Evolutionary conservation across 108 stramenopile genomes (phyloP), one percentile per base, ranked within the genome.

Genomic region (Cyclotella sp.): DNA sequence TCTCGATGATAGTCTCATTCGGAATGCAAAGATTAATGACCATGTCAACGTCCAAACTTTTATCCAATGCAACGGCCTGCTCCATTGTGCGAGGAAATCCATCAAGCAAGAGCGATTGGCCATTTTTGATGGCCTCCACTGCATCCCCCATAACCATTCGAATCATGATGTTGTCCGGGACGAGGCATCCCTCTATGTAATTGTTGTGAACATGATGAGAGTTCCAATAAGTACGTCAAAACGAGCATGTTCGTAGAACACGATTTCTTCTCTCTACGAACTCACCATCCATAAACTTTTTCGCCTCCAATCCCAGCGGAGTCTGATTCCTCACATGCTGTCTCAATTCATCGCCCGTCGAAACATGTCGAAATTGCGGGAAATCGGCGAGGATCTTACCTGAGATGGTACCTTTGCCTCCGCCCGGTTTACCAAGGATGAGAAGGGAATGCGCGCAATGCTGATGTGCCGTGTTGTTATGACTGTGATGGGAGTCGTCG

Each of bases 381-480:
- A 93, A 91, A 63, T 95, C 95, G 72, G 86, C 83, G 19, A 98
- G 71, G 71, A 99, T 95, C 63, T 96, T 96, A 28, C 85, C 88
- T 4, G 91, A 87, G 28, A 98, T 97, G 16, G 99, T 99, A 45
- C 99, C 99, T 71, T 99, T 99, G 1, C 99, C 99, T 16, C 98
- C 96, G 22, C 99, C 99, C 5, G 97, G 96, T 65, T 96, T 94
- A 40, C 96, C 97, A 5, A 97, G 75, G 63, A 98, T 96, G 47
- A 95, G 84, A 3, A 90, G 83, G 30, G 89, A 90, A 46, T 83
- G 87, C 0, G 82, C 64, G 34, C 74, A 76, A 9, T 63, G 51
- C 28, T 61, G 43, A 19, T 16, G 58, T 40, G 26, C 14, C 45
- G 28, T 55, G 68, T 22, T 18, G 29, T 27, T 49, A 49, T 49